Evolutionary conservation across 2,329 filamentous ascomycete genomes (phyloP), one percentile per base, ranked within the genome.

Genomic region (Aspergillus chevalieri): DNA sequence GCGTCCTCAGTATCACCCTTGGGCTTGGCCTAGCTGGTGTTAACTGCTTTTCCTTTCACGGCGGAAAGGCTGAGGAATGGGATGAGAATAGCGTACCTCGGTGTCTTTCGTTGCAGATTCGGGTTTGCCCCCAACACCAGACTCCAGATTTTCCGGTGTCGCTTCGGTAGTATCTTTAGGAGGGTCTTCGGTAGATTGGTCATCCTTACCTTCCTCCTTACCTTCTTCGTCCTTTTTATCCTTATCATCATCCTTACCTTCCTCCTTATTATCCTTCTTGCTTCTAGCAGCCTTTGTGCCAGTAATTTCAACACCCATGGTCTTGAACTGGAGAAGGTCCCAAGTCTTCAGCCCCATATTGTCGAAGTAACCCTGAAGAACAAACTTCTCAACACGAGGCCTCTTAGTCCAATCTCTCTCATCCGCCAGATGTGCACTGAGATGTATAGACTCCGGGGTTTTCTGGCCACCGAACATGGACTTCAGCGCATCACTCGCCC

Each of bases 271-370:
- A 8, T 8, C 22, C 12, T 43, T 17, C 24, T 43, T 43, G 21
- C 22, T 28, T 17, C 10, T 43, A 28, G 10, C 14, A 7, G 21
- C 42, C 22, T 43, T 43, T 12, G 21, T 43, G 7, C 21, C 42
- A 6, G 22, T 26, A 15, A 43, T 26, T n/a, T 43, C 42, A 15
- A 43, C 9, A 8, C 42, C 42, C 21, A 43, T 28, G 4, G 42
- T 43, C 42, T 43, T 43, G 42, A 43, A 43, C 15, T 43, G 21
- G 10, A 43, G 22, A n/a, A 43, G 6, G 30, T 43, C 42, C 42
- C 42, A 43, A 26, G 42, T 28, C 21, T 26, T 26, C 42, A 43
- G 6, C 10, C 7, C 22, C 42, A 43, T 43, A 28, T 43, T 10
- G 7, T n/a, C 3, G 12, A 43, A 43, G 6, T 43, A 9, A 15